Conservation (phyloP, 352 stramenopile genomes). For the Phytophthora ohioensis region DNA sequence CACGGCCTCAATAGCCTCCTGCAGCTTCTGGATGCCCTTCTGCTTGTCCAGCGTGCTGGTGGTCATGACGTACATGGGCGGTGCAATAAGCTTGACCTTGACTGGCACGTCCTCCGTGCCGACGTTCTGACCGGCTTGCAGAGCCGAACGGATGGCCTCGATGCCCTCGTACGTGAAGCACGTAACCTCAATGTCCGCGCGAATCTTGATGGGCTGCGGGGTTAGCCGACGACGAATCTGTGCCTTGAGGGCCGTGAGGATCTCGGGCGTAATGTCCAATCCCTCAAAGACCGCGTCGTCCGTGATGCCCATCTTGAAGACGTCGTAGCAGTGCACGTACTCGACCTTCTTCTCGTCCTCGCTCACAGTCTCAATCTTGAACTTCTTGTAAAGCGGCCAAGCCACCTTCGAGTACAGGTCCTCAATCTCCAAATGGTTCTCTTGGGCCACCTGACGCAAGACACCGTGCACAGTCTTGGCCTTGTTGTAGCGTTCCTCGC, state of each 20-base stretch:
- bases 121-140: conserved; percentile 91
- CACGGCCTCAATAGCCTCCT: conserved; percentile 96
- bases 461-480: conserved; percentile 99
- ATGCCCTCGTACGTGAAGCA: conserved; percentile 99
- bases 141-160: conserved; percentile 97
- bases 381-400: conserved; percentile 99
- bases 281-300: conserved; percentile 88
- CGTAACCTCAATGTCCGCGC: conserved; percentile 99
- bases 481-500: conserved; percentile 99
- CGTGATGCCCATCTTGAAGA: conserved; percentile 98
- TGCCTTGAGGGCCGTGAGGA: conserved; percentile 92
- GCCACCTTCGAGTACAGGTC: conserved; percentile 92
- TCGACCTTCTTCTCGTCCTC: conserved; percentile 89
- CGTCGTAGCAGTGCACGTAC: conserved; percentile 99
- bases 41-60: conserved; percentile 99
- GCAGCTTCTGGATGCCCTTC: conserved; percentile 96
- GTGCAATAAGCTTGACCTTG: conserved; percentile 99
- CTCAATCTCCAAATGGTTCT: conserved; percentile 79
- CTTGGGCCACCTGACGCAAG: conserved; percentile 87
- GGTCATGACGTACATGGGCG: conserved; percentile 99
- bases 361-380: conserved; percentile 83
- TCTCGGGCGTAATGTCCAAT: conserved; percentile 91
- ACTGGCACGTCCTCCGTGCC: conserved; percentile 93
- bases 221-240: conserved; percentile 98
- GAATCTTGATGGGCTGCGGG: conserved; percentile 99